phyloP scores from a whole-genome alignment of 73 alveolate species.

The Symbiodinium pilosum region DNA sequence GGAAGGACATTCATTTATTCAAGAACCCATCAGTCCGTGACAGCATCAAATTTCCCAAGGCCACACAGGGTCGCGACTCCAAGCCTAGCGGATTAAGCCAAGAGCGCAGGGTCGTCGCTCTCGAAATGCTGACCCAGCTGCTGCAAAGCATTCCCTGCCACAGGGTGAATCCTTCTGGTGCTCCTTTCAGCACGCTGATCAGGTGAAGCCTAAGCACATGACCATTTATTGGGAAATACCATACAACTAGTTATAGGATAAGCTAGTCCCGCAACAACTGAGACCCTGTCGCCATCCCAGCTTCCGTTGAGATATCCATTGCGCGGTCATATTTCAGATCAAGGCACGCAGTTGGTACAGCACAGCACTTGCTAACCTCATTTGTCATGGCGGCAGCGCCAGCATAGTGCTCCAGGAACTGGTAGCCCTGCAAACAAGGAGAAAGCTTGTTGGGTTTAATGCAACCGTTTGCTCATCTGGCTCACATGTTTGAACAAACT shows the following conservation, averaged over 20 bases:
- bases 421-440: neutral
- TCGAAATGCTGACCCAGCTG: constrained; percentile 20
- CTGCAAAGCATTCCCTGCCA: constrained; percentile 31
- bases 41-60: neutral
- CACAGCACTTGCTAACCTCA: neutral
- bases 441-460: no score
- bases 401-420: neutral
- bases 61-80: neutral
- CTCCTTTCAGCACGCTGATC: neutral
- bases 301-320: neutral
- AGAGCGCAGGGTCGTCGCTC: neutral
- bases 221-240: no score
- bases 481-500: no score
- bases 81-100: neutral
- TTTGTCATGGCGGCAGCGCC: neutral
- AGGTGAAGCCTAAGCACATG: constrained; percentile 23
- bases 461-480: no score
- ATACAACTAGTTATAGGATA: no score
- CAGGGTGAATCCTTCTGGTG: neutral
- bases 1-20: no score
- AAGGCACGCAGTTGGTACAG: neutral
- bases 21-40: neutral
- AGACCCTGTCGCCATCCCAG: neutral
- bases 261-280: neutral
- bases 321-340: neutral